phyloP scores from a whole-genome alignment of 805 yeast species.

The Pichia sporocuriosa region DNA sequence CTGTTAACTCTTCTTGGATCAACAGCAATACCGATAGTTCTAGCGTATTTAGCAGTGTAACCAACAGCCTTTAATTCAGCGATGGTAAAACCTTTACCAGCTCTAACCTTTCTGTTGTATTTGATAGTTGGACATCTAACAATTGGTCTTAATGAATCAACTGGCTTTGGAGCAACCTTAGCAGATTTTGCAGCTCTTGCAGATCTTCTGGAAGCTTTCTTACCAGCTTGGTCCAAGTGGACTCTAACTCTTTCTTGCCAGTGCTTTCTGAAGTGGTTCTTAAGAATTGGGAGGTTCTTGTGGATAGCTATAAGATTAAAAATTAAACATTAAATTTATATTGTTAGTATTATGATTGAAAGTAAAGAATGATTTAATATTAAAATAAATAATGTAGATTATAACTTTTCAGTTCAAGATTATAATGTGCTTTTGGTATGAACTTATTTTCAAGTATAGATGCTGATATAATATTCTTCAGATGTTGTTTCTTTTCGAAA shows the following conservation, averaged over 20 bases:
- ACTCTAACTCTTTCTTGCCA: conserved; percentile 99
- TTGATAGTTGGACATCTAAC: conserved; percentile 98
- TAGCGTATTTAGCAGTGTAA: conserved; percentile 87
- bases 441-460: too few species aligned
- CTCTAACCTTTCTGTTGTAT: conserved; percentile 99
- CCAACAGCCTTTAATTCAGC: conserved; percentile 99
- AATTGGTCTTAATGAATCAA: conserved; percentile 93
- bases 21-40: conserved; percentile 97
- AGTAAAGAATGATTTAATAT: too few species aligned
- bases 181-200: conserved; percentile 95
- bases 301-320: conserved; percentile 68
- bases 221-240: conserved; percentile 99
- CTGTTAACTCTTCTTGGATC: conserved; percentile 99
- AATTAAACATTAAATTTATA: neutral
- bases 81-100: conserved; percentile 98
- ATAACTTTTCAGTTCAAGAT: too few species aligned
- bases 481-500: too few species aligned
- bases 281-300: conserved; percentile 97
- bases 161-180: conserved; percentile 93
- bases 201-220: conserved; percentile 94
- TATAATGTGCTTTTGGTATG: too few species aligned
- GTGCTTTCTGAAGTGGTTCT: conserved; percentile 99
- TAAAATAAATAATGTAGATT: too few species aligned
- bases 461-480: too few species aligned
- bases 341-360: conserved; percentile 18